Base-by-base conservation (phyloP, 768 basidiomycete genomes). In the Rhizopogon vesiculosus region DNA sequence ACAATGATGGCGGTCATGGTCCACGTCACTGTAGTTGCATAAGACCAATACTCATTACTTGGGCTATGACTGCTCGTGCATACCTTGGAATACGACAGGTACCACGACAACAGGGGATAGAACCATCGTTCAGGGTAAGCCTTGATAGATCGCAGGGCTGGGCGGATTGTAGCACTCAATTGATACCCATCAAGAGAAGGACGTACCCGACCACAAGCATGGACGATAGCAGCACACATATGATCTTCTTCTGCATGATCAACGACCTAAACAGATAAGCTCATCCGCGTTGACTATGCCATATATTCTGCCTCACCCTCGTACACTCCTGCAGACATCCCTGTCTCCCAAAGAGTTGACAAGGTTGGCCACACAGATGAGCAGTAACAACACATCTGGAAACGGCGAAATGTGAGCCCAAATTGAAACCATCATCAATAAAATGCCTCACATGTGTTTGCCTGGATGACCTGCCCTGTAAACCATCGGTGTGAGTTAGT, bases 381-480 rank as follows among this genome's bases (percentile, higher is more conserved):
- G 68, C 62, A 29, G 73, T 76, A 1, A 78, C 72, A 31, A 75
- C 67, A 58, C 84, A 86, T 54, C 85, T 86, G 53, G 22, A 45
- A 39, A 25, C 4, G 25, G 5, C 28, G 41, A 33, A 52, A 8
- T 29, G 10, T 29, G 2, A 53, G 4, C 3, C 18, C 6, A 19
- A 19, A n/a, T 13, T 25, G 3, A 4, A 25, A 25, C 4, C 3
- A 25, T 10, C 3, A 19, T 19, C 9, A 15, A 25, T 3, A 19
- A 49, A 51, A 28, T 9, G 61, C 77, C 48, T 49, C 64, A 84
- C 84, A 82, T 73, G 58, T 85, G 84, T 9, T 68, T 71, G 13
- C 80, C 82, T 18, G 75, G 64, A 56, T 86, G 84, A 0, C 84
- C 84, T 29, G 82, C 83, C 16, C 83, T 85, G 16, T 3, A 29